Evolutionary conservation across 139 green algal species (phyloP), one percentile per base, ranked within the genome.

Genomic region (Picochlorum sp.): DNA sequence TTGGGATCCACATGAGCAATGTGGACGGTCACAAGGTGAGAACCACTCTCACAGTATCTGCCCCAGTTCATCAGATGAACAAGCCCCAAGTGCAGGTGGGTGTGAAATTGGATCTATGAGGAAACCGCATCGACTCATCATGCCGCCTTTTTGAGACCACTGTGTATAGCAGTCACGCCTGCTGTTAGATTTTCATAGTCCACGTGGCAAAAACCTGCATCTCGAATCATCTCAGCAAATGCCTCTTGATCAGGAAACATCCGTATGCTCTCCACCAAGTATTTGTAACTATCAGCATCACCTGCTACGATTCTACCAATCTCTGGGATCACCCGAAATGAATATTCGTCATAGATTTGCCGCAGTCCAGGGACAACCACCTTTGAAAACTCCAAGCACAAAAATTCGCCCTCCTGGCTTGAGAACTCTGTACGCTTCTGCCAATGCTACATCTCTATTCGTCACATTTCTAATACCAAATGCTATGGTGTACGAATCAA

Each of bases 401-500:
- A 54, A 61, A 98, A 92, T 26, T 26, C 80, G 67, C 9, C 92
- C 92, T 0, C 92, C 92, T 3, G 69, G 75, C 37, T 81, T 83
- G 51, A 98, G 74, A 58, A 97, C 86, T 47, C 79, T 69, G 66
- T 80, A 68, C 4, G 94, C 94, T 45, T 98, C 92, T 4, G 59
- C 49, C 71, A 99, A 77, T 2, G 88, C 93, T 3, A 75, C 78
- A 4, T 79, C 57, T 1, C 85, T 72, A 72, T 91, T 63, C 2
- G 94, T 97, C 11, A 97, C 85, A 70, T 99, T 99, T 37, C 94
- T 83, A 54, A 99, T 95, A 32, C 94, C 94, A 67, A 99, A 99
- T 0, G 92, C 90, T 14, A 99, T 88, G 28, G 94, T 97, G 84
- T 97, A 98, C 1, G 66, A 72, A 70, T 99, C 94, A 32, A 97